These are phyloP conservation scores for Neofusicoccum sp. DNA, from an alignment of 2,329 filamentous ascomycete species.

Conservation along the genomic window DNA sequence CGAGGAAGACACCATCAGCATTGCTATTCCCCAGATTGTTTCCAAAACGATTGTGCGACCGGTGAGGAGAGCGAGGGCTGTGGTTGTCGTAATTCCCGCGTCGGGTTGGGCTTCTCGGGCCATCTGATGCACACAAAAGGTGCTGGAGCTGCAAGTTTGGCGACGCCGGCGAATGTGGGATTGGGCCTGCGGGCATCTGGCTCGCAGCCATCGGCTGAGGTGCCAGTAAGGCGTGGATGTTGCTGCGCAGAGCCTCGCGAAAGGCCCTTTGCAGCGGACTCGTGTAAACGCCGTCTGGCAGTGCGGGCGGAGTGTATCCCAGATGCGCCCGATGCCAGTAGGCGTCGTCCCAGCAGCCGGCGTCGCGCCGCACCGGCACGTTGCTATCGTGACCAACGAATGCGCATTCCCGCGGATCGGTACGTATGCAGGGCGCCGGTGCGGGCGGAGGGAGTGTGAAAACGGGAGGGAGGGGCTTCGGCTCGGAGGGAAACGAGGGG, in stretches of 20 bases:
- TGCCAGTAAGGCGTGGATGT: conserved; percentile 4
- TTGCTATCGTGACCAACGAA: conserved; percentile 16
- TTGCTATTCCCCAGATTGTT: conserved; percentile 1
- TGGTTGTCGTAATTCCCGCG: not conserved
- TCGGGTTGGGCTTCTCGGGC: not conserved
- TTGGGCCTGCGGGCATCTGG: not conserved
- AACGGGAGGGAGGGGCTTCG: conserved; percentile 42
- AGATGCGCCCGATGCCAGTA: conserved; percentile 12
- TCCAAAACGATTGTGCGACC: not conserved
- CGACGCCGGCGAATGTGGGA: conserved; percentile 13
- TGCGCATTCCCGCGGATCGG: conserved; percentile 9
- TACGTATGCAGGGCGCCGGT: conserved; percentile 1
- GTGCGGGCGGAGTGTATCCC: conserved; percentile 21
- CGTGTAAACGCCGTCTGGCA: conserved; percentile 29
- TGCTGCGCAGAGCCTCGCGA: conserved; percentile 28
- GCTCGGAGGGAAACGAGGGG: conserved; percentile 31
- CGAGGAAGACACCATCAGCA: not conserved
- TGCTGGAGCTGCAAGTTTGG: conserved; percentile 27
- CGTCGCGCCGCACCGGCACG: conserved; percentile 19
- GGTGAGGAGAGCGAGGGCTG: not conserved
- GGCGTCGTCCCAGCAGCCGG: conserved; percentile 14
- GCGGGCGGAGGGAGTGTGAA: conserved; percentile 42
- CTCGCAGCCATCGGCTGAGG: not conserved
- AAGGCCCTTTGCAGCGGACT: conserved; percentile 32
- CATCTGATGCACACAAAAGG: conserved; percentile 27